phyloP scores from a whole-genome alignment of 352 stramenopile genomes.

The Saprolegnia diclina region DNA sequence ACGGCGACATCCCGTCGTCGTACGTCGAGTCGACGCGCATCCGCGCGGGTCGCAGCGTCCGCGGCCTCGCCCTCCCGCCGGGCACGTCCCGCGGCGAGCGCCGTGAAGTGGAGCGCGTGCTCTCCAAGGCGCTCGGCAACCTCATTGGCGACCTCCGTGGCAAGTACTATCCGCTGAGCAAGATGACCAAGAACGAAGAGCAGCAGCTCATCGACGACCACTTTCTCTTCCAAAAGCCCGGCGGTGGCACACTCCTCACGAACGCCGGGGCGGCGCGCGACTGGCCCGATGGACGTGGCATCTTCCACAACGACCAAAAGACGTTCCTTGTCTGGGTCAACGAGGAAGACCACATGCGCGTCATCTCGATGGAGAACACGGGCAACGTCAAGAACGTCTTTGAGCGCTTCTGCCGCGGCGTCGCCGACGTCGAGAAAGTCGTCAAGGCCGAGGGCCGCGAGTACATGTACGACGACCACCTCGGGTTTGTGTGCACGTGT shows the following conservation, averaged over 20 bases:
- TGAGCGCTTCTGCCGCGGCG: constrained; percentile 61
- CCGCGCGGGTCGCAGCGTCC: constrained; percentile 77
- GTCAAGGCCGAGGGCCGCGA: constrained; percentile 54
- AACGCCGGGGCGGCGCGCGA: constrained; percentile 74
- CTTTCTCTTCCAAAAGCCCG: constrained; percentile 88
- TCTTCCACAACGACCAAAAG: constrained; percentile 85
- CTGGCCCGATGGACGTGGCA: constrained; percentile 82
- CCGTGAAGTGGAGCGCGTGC: constrained; percentile 56
- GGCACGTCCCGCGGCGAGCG: constrained; percentile 70
- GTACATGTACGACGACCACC: constrained; percentile 86
- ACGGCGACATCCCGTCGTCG: constrained; percentile 50
- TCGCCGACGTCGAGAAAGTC: constrained; percentile 46
- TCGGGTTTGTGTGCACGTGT: constrained; percentile 80
- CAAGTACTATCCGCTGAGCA: constrained; percentile 71
- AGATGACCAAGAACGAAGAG: constrained; percentile 81
- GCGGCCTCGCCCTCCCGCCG: constrained; percentile 70
- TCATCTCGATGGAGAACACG: constrained; percentile 74
- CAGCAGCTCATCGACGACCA: constrained; percentile 82
- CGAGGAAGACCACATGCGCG: constrained; percentile 73
- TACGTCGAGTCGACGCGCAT: constrained; percentile 89
- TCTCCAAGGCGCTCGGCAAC: constrained; percentile 63
- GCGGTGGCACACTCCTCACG: constrained; percentile 58
- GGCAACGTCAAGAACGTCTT: constrained; percentile 85
- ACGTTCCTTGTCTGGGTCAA: constrained; percentile 80
- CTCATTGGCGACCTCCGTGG: constrained; percentile 64